Evolutionary conservation across 768 basidiomycete genomes (phyloP).

Genomic region (Gelatoporia subvermispora): DNA sequence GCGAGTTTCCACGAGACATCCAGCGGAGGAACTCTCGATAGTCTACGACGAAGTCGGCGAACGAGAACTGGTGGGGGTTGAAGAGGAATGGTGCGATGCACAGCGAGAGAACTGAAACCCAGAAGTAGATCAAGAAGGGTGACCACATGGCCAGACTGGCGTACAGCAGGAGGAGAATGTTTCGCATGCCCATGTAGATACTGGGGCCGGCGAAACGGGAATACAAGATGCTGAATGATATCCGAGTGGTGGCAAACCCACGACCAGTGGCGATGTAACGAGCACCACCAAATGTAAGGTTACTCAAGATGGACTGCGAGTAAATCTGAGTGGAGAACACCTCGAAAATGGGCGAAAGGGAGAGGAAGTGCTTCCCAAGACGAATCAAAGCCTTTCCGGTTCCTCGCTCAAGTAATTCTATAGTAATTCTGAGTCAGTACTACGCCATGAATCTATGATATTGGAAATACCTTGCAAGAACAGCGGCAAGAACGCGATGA

Average conservation of each 20-base stretch:
- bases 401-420: constrained; percentile 94
- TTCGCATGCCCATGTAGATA: constrained; percentile 98
- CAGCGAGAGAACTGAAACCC: constrained; percentile 92
- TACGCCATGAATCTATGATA: not conserved
- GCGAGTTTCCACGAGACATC: constrained; percentile 99
- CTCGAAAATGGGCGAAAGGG: constrained; percentile 95
- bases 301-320: constrained; percentile 93
- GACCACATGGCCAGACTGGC: constrained; percentile 90
- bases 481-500: constrained; percentile 93
- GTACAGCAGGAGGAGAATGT: constrained; percentile 85
- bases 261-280: constrained; percentile 99
- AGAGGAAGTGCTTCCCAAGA: constrained; percentile 94
- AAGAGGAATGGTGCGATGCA: constrained; percentile 97
- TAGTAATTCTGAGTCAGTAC: constrained; percentile 2
- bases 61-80: constrained; percentile 99
- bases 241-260: constrained; percentile 96
- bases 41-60: constrained; percentile 96
- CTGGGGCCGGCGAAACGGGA: constrained; percentile 99
- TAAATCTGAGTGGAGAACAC: constrained; percentile 99
- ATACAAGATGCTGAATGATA: constrained; percentile 94
- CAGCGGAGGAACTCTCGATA: constrained; percentile 97
- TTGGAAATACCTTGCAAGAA: constrained; percentile 84
- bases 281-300: constrained; percentile 96
- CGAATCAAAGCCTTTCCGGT: constrained; percentile 93
- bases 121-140: constrained; percentile 96